Evolutionary conservation across 768 basidiomycete genomes (phyloP), one percentile per base, ranked within the genome.

Genomic region (Clitopilus passeckerianus): DNA sequence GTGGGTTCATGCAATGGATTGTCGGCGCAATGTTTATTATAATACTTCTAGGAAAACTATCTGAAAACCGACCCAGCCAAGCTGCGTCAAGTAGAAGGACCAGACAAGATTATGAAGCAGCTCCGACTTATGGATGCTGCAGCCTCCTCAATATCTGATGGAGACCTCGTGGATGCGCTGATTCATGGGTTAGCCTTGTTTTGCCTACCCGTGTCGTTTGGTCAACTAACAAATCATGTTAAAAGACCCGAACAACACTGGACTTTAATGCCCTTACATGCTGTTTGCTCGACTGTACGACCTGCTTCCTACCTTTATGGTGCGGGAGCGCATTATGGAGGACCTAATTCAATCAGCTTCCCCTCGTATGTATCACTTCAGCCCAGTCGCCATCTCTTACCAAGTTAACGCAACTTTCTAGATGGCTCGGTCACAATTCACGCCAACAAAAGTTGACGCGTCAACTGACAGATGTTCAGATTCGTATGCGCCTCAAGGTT

Each of bases 401-500:
- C 20, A 15, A 57, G 20, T 56, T 33, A 14, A n/a, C 34, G 20
- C 15, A 27, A 46, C 16, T 62, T 23, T 43, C 2, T 65, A 98
- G 95, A 67, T 99, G 94, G 93, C 86, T 99, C 12, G 96, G 96
- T 8, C 94, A 98, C 69, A 98, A 98, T 72, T 98, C 97, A 59
- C 96, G 95, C 68, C 89, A 91, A 71, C 80, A 67, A 63, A 97
- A 96, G 67, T 81, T 98, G 0, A 77, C 70, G 57, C 83, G 95
- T 35, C 87, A 90, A 63, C 78, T 99, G 16, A 83, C 82, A 35
- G 97, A 99, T 60, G 86, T 98, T 9, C 96, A 98, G 71, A 90
- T 93, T 46, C 89, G 90, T 54, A 97, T 98, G 97, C 87, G 97
- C 1, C 81, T 98, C 59, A 91, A 89, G 66, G 91, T 95, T 0